Evolutionary conservation across 75 land plant genomes (phyloP).

Genomic region (Pinus taeda): DNA sequence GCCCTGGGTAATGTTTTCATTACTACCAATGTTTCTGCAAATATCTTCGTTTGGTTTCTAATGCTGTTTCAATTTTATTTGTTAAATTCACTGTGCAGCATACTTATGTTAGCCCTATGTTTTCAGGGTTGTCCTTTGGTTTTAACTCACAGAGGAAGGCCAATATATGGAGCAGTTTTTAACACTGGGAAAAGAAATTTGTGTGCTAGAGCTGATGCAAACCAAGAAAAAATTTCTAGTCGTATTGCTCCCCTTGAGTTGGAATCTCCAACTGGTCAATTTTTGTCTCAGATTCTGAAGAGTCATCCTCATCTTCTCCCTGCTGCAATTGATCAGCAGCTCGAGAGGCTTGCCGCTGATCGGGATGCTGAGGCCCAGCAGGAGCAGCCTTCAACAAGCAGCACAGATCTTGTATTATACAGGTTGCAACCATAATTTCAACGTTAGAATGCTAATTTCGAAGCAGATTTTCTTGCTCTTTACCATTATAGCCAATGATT

Average conservation of each 20-base stretch:
- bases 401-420: slow-evolving; percentile 62
- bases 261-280: slow-evolving; percentile 71
- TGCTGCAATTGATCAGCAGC: slow-evolving; percentile 79
- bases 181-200: neutral
- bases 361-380: slow-evolving; percentile 40
- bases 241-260: slow-evolving; percentile 53
- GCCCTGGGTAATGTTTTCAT: no score
- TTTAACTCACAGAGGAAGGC: neutral
- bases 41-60: no score
- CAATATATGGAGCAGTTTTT: neutral
- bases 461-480: neutral
- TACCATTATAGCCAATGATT: neutral
- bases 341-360: slow-evolving; percentile 57
- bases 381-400: slow-evolving; percentile 29
- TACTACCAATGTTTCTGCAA: no score
- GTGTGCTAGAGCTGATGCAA: slow-evolving; percentile 8
- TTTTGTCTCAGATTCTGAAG: slow-evolving; percentile 47
- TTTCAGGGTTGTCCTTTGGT: slow-evolving; percentile 4
- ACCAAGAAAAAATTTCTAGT: slow-evolving; percentile 3
- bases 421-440: slow-evolving; percentile 33
- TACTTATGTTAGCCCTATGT: neutral
- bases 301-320: slow-evolving; percentile 77
- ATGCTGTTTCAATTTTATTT: no score
- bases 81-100: no score
- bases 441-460: neutral